Base-by-base conservation (phyloP, 352 stramenopile species). In the Phytopythium kandeliae region DNA sequence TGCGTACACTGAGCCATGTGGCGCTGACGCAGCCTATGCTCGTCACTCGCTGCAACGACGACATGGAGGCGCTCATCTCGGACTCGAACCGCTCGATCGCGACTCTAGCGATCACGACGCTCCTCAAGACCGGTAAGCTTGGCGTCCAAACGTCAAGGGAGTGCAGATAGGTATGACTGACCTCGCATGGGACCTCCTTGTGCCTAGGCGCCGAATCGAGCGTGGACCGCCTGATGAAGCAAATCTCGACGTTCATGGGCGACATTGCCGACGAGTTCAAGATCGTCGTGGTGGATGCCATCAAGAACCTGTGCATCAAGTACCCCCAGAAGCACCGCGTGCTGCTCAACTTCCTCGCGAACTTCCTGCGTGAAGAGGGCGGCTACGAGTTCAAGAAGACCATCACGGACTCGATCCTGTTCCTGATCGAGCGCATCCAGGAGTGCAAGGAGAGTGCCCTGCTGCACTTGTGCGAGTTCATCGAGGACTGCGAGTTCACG, bases 251-350 rank as follows among this genome's bases (percentile, higher is more conserved):
- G 1, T 99, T 99, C 64, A 97, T 99, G 82, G 95, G 90, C 9
- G 97, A 99, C 65, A 99, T 99, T 53, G 94, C 95, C 0, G 97
- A 99, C 64, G 97, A 99, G 66, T 99, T 99, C 81, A 99, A 99
- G 82, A 98, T 99, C 54, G 96, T 98, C 1, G 92, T 99, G 22
- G 97, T 99, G 25, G 83, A 96, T 30, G 92, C 92, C 26, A 96
- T 99, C 43, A 96, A 98, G 51, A 96, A 98, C 53, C 65, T 99
- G 25, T 99, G 95, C 67, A 73, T 99, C 48, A 99, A 98, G 48
- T 99, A 99, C 67, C 96, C 97, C 8, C 76, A 96, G 48, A 99
- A 99, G 66, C 93, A 99, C 69, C 86, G 95, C 41, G 86, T 98
- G 34, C 77, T 99, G 45, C 78, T 99, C 2, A 96, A 97, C 60